Conservation (phyloP, 495 filamentous ascomycete species). For the Neurospora sp. region DNA sequence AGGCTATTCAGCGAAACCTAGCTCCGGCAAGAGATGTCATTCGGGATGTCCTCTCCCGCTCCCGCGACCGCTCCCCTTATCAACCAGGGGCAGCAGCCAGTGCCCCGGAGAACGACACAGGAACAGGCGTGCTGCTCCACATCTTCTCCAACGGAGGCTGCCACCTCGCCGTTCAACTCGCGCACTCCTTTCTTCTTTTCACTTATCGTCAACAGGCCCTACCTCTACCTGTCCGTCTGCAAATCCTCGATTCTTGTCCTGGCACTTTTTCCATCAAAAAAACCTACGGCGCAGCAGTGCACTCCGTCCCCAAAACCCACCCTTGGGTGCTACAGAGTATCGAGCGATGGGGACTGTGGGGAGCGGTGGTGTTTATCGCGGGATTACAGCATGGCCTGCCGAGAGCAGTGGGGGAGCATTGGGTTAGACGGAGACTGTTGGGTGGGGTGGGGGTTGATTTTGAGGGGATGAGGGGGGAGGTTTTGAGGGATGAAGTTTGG, state of each 20-base stretch:
- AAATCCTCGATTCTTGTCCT: slow-evolving; percentile 26
- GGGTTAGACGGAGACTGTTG: slow-evolving; percentile 9
- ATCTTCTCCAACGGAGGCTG: slow-evolving; percentile 37
- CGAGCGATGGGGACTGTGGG: neutral
- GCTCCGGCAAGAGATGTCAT: neutral
- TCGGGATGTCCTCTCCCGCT: neutral
- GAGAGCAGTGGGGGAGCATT: slow-evolving; percentile 9
- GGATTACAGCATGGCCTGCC: slow-evolving; percentile 18
- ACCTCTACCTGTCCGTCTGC: no score
- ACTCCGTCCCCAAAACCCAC: neutral
- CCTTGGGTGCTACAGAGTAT: neutral
- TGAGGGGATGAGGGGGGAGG: slow-evolving; percentile 10
- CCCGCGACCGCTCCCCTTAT: no score
- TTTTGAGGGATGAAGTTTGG: slow-evolving; percentile 10
- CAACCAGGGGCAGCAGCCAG: no score
- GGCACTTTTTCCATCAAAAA: slow-evolving; percentile 5
- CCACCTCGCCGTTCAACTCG: slow-evolving; percentile 22
- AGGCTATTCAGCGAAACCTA: neutral
- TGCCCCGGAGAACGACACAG: no score
- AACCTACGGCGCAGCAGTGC: neutral
- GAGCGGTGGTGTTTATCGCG: neutral
- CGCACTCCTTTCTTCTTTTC: slow-evolving; percentile 12
- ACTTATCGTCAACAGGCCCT: slow-evolving; percentile 10
- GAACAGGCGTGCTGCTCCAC: slow-evolving; percentile 22
- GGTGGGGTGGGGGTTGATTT: slow-evolving; percentile 14